Evolutionary conservation across 768 basidiomycete species (phyloP).

Genomic region (Tylopilus sp.): DNA sequence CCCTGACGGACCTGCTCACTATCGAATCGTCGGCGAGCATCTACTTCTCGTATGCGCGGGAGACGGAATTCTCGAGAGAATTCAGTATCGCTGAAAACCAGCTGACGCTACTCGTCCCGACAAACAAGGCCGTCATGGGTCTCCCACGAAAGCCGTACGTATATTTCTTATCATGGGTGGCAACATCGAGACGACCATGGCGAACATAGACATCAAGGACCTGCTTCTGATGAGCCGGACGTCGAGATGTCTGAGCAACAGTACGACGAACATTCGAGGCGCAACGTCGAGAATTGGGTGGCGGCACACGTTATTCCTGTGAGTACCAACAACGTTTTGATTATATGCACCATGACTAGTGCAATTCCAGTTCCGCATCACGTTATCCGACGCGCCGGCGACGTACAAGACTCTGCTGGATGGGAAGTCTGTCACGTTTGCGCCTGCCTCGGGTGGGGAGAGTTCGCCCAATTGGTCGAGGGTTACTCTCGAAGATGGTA

Average conservation of each 20-base stretch:
- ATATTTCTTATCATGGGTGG: neutral
- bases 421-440: slow-evolving; percentile 57
- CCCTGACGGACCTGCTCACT: slow-evolving; percentile 73
- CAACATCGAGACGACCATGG: neutral
- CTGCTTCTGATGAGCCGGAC: slow-evolving; percentile 37
- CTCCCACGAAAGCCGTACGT: slow-evolving; percentile 79
- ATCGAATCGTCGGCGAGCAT: slow-evolving; percentile 74
- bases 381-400: slow-evolving; percentile 35
- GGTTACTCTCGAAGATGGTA: slow-evolving; percentile 52
- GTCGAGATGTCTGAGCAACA: slow-evolving; percentile 65
- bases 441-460: slow-evolving; percentile 31
- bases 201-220: slow-evolving; percentile 56
- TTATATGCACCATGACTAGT: neutral
- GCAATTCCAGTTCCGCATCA: slow-evolving; percentile 39
- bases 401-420: slow-evolving; percentile 58
- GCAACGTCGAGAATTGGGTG: slow-evolving; percentile 78
- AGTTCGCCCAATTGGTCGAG: slow-evolving; percentile 53
- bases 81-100: slow-evolving; percentile 34
- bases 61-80: slow-evolving; percentile 54
- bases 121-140: slow-evolving; percentile 85
- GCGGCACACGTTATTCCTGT: slow-evolving; percentile 84
- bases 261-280: slow-evolving; percentile 53
- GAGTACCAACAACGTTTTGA: slow-evolving; percentile 17
- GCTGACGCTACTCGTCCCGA: slow-evolving; percentile 73
- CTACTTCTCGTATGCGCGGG: slow-evolving; percentile 80